Percentiles rank a stretch among this genome's conserved stretches.
Conservation (phyloP, 2,329 filamentous ascomycete genomes). For the Drechslerella dactyloides region DNA sequence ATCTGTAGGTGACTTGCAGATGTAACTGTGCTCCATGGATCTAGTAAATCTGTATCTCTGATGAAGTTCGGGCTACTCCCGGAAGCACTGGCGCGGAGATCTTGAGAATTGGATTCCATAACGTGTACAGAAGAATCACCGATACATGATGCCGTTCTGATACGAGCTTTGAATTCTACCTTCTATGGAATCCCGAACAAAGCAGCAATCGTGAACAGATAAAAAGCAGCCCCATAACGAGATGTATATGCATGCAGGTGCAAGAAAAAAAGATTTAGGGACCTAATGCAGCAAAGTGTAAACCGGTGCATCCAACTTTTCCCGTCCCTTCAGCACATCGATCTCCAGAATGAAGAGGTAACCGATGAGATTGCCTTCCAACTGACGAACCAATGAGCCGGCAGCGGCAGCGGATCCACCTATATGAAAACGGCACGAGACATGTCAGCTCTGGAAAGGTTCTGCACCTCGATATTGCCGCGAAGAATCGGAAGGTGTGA, state of each 20-base stretch:
- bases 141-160: no score
- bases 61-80: no score
- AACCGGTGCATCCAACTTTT: conserved; percentile 83
- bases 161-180: no score
- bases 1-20: no score
- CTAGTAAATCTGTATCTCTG: no score
- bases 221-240: no score
- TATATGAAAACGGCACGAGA: conserved; percentile 13
- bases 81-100: no score
- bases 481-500: not conserved
- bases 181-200: no score
- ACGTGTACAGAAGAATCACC: no score
- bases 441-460: conserved; percentile 15
- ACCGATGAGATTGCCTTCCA: conserved; percentile 83
- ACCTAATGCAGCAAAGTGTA: conserved; percentile 72
- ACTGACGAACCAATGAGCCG: conserved; percentile 61
- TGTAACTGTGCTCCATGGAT: no score
- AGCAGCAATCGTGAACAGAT: no score
- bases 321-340: conserved; percentile 86
- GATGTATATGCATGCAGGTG: not conserved
- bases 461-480: conserved; percentile 22
- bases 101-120: no score
- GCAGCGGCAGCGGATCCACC: conserved; percentile 44
- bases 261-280: not conserved
- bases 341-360: conserved; percentile 97